phyloP scores from a whole-genome alignment of 2,329 filamentous ascomycete genomes.

The Teratosphaeria viscida region DNA sequence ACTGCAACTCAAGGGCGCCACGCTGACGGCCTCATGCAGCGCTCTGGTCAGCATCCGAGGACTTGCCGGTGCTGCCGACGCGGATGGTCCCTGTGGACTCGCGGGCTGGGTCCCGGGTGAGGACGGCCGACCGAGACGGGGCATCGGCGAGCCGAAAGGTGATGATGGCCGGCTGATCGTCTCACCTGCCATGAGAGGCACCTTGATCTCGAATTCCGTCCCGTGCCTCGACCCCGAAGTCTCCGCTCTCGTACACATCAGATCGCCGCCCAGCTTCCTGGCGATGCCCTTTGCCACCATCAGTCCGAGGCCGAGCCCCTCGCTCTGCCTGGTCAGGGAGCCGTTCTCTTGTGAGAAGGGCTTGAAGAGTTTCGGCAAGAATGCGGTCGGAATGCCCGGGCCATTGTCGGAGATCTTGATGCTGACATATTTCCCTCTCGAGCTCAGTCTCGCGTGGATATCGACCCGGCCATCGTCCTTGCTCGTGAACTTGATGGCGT shows the following conservation, averaged over 20 bases:
- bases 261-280: conserved; percentile 57
- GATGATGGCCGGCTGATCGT: conserved; percentile 40
- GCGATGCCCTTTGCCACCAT: conserved; percentile 64
- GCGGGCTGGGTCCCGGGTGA: not conserved
- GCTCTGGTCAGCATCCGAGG: conserved; percentile 16
- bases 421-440: conserved; percentile 41
- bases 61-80: conserved; percentile 10
- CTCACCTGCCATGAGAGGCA: conserved; percentile 48
- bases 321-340: conserved; percentile 55
- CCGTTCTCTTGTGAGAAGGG: conserved; percentile 60
- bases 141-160: conserved; percentile 38
- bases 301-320: conserved; percentile 58
- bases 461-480: conserved; percentile 44
- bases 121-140: conserved; percentile 14
- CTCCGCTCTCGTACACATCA: conserved; percentile 53
- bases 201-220: conserved; percentile 57
- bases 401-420: conserved; percentile 57
- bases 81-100: not conserved
- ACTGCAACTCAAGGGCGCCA: not conserved
- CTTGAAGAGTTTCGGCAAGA: conserved; percentile 57
- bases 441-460: conserved; percentile 43
- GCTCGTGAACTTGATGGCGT: conserved; percentile 63
- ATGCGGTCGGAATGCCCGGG: conserved; percentile 56
- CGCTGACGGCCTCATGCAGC: conserved; percentile 13
- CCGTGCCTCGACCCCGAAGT: conserved; percentile 51